Conservation (phyloP, 257 asterid genomes). For the Jacaranda copaia region DNA sequence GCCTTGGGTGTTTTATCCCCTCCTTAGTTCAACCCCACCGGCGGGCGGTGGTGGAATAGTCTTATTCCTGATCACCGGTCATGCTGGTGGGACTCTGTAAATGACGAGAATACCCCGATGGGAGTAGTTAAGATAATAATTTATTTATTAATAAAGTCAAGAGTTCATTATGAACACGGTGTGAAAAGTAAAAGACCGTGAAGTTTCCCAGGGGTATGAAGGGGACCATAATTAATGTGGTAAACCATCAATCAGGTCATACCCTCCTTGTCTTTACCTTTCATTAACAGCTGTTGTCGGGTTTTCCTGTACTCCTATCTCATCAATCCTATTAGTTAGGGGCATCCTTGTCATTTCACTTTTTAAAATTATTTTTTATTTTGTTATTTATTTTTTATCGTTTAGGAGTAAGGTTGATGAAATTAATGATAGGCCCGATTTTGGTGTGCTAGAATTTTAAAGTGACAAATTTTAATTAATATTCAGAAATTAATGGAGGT, state of each 20-base stretch:
- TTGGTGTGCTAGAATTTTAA: background rate
- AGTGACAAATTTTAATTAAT: background rate
- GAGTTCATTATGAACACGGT: conserved; percentile 17
- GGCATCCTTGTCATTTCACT: conserved; percentile 12
- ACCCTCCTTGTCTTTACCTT: conserved; percentile 14
- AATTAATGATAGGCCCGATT: background rate
- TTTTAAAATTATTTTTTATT: too few species aligned
- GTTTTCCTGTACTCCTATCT: background rate
- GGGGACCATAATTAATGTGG: conserved; percentile 21
- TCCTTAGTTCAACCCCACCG: background rate
- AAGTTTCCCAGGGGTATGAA: background rate
- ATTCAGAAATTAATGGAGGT: conserved; percentile 29
- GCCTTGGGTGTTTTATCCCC: background rate
- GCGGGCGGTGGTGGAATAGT: background rate
- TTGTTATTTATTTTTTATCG: too few species aligned
- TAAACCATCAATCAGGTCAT: conserved; percentile 29
- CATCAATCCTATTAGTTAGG: conserved; percentile 24
- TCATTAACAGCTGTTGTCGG: conserved; percentile 36
- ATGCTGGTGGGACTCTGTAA: background rate
- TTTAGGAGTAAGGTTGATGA: background rate
- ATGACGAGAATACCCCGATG: conserved; percentile 17
- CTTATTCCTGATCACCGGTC: conserved; percentile 15
- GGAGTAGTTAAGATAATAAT: background rate
- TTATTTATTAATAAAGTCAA: conserved; percentile 7
- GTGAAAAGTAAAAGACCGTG: conserved; percentile 1